Conservation (phyloP, 495 filamentous ascomycete species). For the Paragyromitra xinjiangensis region DNA sequence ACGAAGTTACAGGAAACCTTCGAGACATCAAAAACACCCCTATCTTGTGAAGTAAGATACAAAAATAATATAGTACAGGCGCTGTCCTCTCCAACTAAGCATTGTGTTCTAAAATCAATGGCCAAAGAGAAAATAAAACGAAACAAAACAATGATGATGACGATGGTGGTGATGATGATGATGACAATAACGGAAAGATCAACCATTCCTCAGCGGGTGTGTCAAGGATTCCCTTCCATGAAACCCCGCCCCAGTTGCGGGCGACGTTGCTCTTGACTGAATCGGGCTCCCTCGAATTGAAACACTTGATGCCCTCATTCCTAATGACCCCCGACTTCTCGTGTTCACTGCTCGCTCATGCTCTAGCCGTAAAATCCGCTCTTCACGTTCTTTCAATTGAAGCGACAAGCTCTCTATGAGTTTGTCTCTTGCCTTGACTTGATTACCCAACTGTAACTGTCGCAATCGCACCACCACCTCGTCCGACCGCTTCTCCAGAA, state of each 20-base stretch:
- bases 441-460: conserved; percentile 62
- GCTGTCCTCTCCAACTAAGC: conserved; percentile 15
- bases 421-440: conserved; percentile 59
- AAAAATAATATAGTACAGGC: conserved; percentile 8
- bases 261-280: conserved; percentile 46
- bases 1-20: conserved; percentile 12
- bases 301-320: conserved; percentile 43
- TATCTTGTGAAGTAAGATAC: conserved; percentile 2
- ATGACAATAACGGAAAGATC: conserved; percentile 21
- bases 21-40: not conserved
- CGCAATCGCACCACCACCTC: conserved; percentile 65
- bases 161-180: not conserved
- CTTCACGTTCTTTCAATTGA: conserved; percentile 65
- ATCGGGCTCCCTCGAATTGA: conserved; percentile 46
- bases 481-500: conserved; percentile 63
- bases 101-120: conserved; percentile 39
- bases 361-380: conserved; percentile 68
- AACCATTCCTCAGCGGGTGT: conserved; percentile 45
- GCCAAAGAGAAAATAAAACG: conserved; percentile 23
- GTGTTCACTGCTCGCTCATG: conserved; percentile 36
- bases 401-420: conserved; percentile 54
- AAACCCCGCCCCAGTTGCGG: conserved; percentile 38
- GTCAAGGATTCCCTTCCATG: conserved; percentile 40
- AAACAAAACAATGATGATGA: not conserved
- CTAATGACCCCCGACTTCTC: conserved; percentile 41